Evolutionary conservation across 257 asterid species (phyloP).

Genomic region (Solanum sejunctum): DNA sequence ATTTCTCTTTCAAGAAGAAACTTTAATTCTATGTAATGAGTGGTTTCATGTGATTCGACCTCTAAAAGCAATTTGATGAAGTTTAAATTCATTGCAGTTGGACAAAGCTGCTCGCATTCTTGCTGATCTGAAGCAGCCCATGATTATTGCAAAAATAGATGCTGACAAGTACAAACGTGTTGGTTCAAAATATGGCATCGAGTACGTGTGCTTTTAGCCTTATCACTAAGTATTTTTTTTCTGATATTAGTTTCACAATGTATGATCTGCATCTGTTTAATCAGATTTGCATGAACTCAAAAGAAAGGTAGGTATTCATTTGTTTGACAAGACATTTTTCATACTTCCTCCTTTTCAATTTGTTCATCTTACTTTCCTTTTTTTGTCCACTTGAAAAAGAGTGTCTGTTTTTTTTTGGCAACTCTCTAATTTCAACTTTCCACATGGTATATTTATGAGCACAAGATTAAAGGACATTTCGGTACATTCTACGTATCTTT

Average conservation of each 20-base stretch:
- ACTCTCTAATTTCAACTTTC: background rate
- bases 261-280: background rate
- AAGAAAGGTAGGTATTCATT: background rate
- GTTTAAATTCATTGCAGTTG: slow-evolving; percentile 38
- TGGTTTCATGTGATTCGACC: background rate
- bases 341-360: background rate
- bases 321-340: background rate
- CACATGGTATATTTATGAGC: background rate
- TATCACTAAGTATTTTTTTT: background rate
- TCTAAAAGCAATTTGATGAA: background rate
- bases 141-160: slow-evolving; percentile 67
- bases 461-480: background rate
- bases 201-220: slow-evolving; percentile 32
- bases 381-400: background rate
- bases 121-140: slow-evolving; percentile 62
- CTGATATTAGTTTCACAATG: background rate
- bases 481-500: background rate
- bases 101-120: slow-evolving; percentile 76
- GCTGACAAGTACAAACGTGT: slow-evolving; percentile 73
- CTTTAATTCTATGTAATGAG: background rate
- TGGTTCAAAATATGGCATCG: slow-evolving; percentile 57
- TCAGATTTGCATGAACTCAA: background rate
- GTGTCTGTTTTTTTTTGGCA: no score
- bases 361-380: background rate
- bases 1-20: background rate